These are phyloP conservation scores for Asterochloris sp. DNA, from an alignment of 139 green algal genomes.

Conservation along the genomic window DNA sequence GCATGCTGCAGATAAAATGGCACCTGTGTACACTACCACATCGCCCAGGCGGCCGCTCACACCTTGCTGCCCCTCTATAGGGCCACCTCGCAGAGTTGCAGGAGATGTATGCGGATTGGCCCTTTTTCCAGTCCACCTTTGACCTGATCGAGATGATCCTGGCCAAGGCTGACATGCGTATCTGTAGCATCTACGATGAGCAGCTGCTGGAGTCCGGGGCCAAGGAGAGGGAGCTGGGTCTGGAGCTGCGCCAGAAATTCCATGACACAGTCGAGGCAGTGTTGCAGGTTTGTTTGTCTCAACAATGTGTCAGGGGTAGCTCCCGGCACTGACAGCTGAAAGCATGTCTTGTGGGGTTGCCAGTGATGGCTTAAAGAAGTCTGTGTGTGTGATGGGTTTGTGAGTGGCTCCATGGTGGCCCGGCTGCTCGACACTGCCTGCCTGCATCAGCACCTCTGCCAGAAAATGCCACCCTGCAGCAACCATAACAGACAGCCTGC, in stretches of 20 bases:
- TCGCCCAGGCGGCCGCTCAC: background rate
- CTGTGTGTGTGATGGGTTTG: too few species aligned
- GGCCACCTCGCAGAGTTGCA: constrained; percentile 64
- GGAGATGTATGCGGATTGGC: constrained; percentile 95
- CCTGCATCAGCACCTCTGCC: too few species aligned
- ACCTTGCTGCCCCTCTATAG: constrained; percentile 9
- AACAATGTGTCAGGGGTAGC: too few species aligned
- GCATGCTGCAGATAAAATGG: too few species aligned
- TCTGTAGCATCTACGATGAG: constrained; percentile 69
- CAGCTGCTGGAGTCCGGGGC: constrained; percentile 29
- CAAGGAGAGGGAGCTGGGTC: constrained; percentile 55
- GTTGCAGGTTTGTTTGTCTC: constrained; percentile 23
- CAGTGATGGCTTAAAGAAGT: too few species aligned
- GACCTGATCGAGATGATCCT: constrained; percentile 99
- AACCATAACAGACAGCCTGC: too few species aligned
- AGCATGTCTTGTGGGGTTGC: too few species aligned
- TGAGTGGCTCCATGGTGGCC: too few species aligned
- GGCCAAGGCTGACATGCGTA: constrained; percentile 90
- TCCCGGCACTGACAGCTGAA: too few species aligned
- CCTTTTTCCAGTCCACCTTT: constrained; percentile 94
- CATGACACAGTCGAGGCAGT: constrained; percentile 41
- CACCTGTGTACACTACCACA: background rate
- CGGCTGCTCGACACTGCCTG: too few species aligned
- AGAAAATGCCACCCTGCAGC: too few species aligned
- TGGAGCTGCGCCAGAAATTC: constrained; percentile 54